Percentiles rank a stretch among this genome's conserved stretches.
Evolutionary conservation across 768 basidiomycete species (phyloP).

Genomic region (Sporobolomyces roseus): DNA sequence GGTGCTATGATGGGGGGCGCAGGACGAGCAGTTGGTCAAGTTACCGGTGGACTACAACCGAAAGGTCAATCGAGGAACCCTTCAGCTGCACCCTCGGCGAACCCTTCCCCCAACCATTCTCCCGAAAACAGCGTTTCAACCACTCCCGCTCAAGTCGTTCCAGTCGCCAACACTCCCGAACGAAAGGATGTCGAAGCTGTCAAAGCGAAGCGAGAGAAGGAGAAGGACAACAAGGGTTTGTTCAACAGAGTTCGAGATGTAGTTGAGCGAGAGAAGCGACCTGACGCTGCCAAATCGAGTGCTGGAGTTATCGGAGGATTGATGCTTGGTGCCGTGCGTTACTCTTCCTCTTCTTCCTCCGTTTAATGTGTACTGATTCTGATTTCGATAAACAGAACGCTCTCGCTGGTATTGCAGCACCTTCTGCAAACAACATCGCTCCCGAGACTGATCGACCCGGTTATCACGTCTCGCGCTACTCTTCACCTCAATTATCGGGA

Average conservation of each 20-base stretch:
- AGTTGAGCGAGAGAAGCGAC: slow-evolving; percentile 44
- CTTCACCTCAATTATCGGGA: background rate
- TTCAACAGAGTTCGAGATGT: slow-evolving; percentile 28
- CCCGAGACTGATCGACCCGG: slow-evolving; percentile 54
- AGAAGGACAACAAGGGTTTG: slow-evolving; percentile 13
- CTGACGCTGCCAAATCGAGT: slow-evolving; percentile 54
- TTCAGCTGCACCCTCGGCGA: slow-evolving; percentile 25
- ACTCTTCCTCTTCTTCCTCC: no score
- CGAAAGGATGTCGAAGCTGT: background rate
- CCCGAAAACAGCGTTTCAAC: slow-evolving; percentile 21
- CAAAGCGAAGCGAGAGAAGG: slow-evolving; percentile 22
- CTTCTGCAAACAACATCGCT: slow-evolving; percentile 47
- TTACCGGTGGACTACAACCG: background rate
- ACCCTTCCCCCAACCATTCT: slow-evolving; percentile 38
- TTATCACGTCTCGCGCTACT: slow-evolving; percentile 62
- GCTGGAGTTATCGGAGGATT: slow-evolving; percentile 68
- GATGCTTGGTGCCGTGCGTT: slow-evolving; percentile 60
- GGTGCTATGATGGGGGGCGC: slow-evolving; percentile 23
- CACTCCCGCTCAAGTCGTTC: slow-evolving; percentile 6
- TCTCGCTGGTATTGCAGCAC: slow-evolving; percentile 62
- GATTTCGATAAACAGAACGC: slow-evolving; percentile 48
- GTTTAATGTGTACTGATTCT: background rate
- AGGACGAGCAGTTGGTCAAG: background rate
- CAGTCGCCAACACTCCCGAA: slow-evolving; percentile 17
- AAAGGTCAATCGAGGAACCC: background rate